A percentile compares a stretch with the other conserved stretches of the same genome.
Conservation (phyloP, 495 filamentous ascomycete genomes). For the Aspergillus nidulans region DNA sequence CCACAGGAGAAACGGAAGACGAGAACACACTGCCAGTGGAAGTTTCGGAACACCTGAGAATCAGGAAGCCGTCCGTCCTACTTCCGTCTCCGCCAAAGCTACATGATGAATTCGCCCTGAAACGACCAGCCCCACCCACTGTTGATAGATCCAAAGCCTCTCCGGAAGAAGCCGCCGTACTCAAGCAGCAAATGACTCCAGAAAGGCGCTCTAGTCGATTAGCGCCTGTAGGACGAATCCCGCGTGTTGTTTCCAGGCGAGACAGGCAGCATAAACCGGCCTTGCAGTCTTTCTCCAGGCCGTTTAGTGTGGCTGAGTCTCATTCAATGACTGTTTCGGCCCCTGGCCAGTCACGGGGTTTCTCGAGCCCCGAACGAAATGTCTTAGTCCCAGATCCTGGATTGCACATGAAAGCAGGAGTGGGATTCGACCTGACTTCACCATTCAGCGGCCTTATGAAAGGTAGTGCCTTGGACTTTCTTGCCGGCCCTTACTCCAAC, state of each 20-base stretch:
- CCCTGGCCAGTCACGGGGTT: conserved; percentile 11
- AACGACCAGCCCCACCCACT: conserved; percentile 30
- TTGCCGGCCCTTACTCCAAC: conserved; percentile 35
- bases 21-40: conserved; percentile 26
- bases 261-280: conserved; percentile 66
- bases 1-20: conserved; percentile 40
- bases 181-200: conserved; percentile 18
- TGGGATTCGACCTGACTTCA: conserved; percentile 29
- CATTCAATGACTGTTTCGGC: conserved; percentile 25
- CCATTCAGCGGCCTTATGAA: conserved; percentile 36
- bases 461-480: conserved; percentile 32
- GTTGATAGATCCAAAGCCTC: conserved; percentile 26
- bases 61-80: conserved; percentile 47
- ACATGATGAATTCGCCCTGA: conserved; percentile 37
- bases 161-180: conserved; percentile 21
- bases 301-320: conserved; percentile 53
- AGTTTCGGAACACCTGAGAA: conserved; percentile 28
- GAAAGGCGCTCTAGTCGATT: conserved; percentile 46
- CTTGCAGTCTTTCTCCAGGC: conserved; percentile 80
- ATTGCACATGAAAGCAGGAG: conserved; percentile 13
- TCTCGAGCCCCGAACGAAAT: conserved; percentile 3
- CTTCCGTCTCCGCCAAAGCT: conserved; percentile 52
- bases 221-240: conserved; percentile 85
- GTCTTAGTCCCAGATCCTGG: conserved; percentile 11
- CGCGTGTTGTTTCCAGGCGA: conserved; percentile 70